Conservation (phyloP, 768 basidiomycete species). For the Pleurotus salmoneostramineus region DNA sequence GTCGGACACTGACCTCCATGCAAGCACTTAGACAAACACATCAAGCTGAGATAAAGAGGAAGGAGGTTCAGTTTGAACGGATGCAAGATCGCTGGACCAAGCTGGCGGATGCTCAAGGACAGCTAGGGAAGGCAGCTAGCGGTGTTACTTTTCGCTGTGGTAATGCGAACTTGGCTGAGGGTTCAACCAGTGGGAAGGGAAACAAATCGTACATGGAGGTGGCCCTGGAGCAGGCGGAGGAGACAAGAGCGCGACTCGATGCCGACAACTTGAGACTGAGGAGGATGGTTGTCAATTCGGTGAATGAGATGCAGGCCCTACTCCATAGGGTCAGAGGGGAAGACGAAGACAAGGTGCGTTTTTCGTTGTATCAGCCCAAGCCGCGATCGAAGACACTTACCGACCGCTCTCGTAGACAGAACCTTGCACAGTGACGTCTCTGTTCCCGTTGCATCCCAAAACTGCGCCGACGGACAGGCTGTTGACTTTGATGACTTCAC, state of each 20-base stretch:
- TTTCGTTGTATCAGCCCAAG: conserved; percentile 7
- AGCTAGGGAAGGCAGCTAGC: conserved; percentile 41
- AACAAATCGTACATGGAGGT: conserved; percentile 57
- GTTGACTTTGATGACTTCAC: conserved; percentile 33
- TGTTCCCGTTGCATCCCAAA: conserved; percentile 54
- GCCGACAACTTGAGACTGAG: conserved; percentile 66
- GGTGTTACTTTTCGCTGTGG: conserved; percentile 45
- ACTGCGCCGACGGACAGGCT: conserved; percentile 47
- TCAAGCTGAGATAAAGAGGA: conserved; percentile 71
- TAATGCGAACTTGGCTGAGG: conserved; percentile 46
- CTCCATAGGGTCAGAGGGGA: conserved; percentile 44
- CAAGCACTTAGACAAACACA: conserved; percentile 69
- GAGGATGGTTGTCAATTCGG: conserved; percentile 53
- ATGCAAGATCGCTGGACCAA: conserved; percentile 74
- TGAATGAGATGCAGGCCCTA: conserved; percentile 62
- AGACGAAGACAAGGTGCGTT: conserved; percentile 44
- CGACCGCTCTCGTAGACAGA: conserved; percentile 29
- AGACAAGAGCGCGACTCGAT: conserved; percentile 52
- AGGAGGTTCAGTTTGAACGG: conserved; percentile 75
- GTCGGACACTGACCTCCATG: conserved; percentile 64
- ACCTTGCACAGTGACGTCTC: conserved; percentile 37
- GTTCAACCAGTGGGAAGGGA: conserved; percentile 39
- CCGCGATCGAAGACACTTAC: conserved; percentile 1
- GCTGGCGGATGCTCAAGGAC: conserved; percentile 63
- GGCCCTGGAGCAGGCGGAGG: conserved; percentile 72